Evolutionary conservation across 371 early-diverging fungal genomes (phyloP), one percentile per base, ranked within the genome.

Genomic region (Syncephalastrum sp.): DNA sequence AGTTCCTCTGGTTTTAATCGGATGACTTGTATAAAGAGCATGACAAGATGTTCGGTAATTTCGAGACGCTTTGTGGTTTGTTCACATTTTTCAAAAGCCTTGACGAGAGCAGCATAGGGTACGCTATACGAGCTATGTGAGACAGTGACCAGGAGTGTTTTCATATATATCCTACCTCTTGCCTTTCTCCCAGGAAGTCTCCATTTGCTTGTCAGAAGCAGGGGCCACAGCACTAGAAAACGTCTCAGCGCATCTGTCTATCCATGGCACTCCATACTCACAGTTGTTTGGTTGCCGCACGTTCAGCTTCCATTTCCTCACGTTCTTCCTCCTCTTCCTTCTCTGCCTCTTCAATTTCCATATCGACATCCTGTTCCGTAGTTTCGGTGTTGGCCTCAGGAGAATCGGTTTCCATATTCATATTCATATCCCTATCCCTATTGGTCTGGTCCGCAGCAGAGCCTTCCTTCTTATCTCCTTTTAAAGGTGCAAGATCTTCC

Each of bases 11-110:
- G 89, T 19, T 82, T 87, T 13, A 67, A 60, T 21, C 78, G 59
- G 53, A 98, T 92, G 4, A 95, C 91, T 21, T 77, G 70, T 0
- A 74, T 57, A 56, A 97, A 88, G 44, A 97, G 88, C 17, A 84
- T 82, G 8, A 91, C 89, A 25, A 95, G 71, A 56, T 84, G 75
- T 23, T 91, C 91, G 4, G 87, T 83, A 50, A 95, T 97, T 65
- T 90, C 91, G 12, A 95, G 79, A 42, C 96, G 82, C 54, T 79
- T 82, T 4, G 80, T 74, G 0, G 77, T 82, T 12, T 68, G 80
- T 67, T 94, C 96, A 51, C 96, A 90, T 38, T 68, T 59, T 55
- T 91, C 95, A 69, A 97, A 96, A 1, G 91, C 89, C 47, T 88
- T 81, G 75, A 96, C 95, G 5, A 98, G 75, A 0, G 84, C 88